Evolutionary conservation across 148 eudicot species (phyloP), one percentile per base, ranked within the genome.

Genomic region (Cornus suecica): DNA sequence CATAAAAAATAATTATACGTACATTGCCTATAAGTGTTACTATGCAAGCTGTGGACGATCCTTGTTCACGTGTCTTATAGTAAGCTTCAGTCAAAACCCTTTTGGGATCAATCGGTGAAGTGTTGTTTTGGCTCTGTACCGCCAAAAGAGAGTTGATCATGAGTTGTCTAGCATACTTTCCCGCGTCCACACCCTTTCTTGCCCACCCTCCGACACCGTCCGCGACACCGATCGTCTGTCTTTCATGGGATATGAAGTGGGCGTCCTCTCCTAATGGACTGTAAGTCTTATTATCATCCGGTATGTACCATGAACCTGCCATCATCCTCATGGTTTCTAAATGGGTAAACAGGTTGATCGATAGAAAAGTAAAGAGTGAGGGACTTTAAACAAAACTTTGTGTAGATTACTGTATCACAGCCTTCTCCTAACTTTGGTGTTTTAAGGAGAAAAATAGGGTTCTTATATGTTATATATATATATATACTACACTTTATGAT

Each of bases 151-250:
- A 41, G 58, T 69, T 6, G 26, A 52, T 15, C 72, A 42, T 69
- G 72, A 69, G 72, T 28, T 69, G 22, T 26, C 30, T n/a, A 28
- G 72, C 58, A 11, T 71, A 71, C 28, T 48, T 24, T 10, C 64
- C 74, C 0, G 74, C 74, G 31, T 71, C 74, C 26, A 71, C 74
- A 4, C 74, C 74, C 27, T 16, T 54, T 61, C n/a, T 28, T 1
- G 42, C 41, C 74, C 74, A 71, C n/a, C 74, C 74, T 2, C 74
- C 74, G 18, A 54, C 74, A 28, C 74, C 74, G 28, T 71, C 74
- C 4, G 64, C 74, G 18, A 71, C 63, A 18, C 74, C 74, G 28
- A 71, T 54, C 23, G 64, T 54, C 16, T 18, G 20, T 34, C 52
- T n/a, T 23, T 71, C 41, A 2, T 10, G 5, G 18, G 25, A 71